Conservation (phyloP, 495 filamentous ascomycete genomes). For the Podospora fimiseda region DNA sequence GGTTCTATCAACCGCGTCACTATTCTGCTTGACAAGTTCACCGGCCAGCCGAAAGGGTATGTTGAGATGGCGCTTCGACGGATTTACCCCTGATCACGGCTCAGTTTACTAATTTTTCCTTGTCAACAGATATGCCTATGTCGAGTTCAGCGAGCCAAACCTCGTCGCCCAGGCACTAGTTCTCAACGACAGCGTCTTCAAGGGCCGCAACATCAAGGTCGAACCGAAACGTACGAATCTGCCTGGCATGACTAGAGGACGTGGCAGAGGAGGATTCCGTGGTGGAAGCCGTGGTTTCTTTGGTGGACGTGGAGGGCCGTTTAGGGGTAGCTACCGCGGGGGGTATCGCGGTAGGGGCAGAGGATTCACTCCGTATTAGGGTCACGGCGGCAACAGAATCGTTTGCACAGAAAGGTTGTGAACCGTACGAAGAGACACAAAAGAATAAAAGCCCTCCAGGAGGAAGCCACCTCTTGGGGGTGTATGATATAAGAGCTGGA, state of each 20-base stretch:
- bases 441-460: too few species aligned
- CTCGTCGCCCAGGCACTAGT: constrained; percentile 90
- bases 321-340: constrained; percentile 74
- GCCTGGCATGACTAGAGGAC: constrained; percentile 80
- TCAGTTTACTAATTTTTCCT: background rate
- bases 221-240: constrained; percentile 96
- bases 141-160: constrained; percentile 94
- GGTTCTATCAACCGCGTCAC: constrained; percentile 98
- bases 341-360: constrained; percentile 73
- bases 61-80: constrained; percentile 25
- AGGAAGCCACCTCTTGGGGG: too few species aligned
- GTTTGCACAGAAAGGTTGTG: too few species aligned
- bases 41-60: constrained; percentile 96
- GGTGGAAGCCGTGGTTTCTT: constrained; percentile 56
- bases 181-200: constrained; percentile 94
- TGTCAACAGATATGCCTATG: constrained; percentile 82
- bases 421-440: background rate
- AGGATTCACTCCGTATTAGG: constrained; percentile 73
- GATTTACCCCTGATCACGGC: background rate
- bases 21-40: constrained; percentile 95
- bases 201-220: constrained; percentile 92
- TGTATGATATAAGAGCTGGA: constrained; percentile 13
- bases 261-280: constrained; percentile 50
- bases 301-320: constrained; percentile 49
- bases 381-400: too few species aligned